Evolutionary conservation across 352 stramenopile species (phyloP), one percentile per base, ranked within the genome.

Genomic region (Globisporangium paroecandrum): DNA sequence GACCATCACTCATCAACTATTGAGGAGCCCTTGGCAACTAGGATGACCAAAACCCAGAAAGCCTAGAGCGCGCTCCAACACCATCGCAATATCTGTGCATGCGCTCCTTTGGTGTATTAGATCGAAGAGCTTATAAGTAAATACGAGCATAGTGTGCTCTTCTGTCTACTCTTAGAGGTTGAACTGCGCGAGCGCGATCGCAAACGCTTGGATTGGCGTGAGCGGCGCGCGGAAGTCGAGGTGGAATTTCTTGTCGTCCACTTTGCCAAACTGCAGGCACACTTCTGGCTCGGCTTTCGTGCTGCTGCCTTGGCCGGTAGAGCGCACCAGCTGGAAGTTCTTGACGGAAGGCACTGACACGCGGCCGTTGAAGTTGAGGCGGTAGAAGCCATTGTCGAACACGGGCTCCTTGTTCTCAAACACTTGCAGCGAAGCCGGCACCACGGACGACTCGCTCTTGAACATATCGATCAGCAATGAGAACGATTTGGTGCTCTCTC

Each of bases 331-430:
- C 64, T 94, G 85, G 62, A 94, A 94, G 71, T 94, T 94, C 66
- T 94, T 94, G 43, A 94, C 79, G 10, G 78, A 89, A 13, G 85
- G 82, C 51, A 91, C 69, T 18, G 82, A 89, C 34, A 94, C 85
- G n/a, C 85, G 78, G 20, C 83, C 83, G 65, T 90, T 80, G 65
- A 94, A 94, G 65, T 94, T 91, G 69, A 94, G 83, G 9, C 83
- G 81, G 56, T 94, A 94, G 59, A 83, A 90, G 25, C 85, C 83
- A 36, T 89, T 90, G 55, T 92, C 83, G 41, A 91, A 91, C n/a
- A 83, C 72, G 0, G 85, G 82, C 27, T 83, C 69, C 66, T 91
- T 90, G 74, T 87, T 91, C 69, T 89, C 79, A 61, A 86, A 82
- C 56, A 93, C 65, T 8, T 83, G 67, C 10, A 91, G 73, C 6